Evolutionary conservation across 495 filamentous ascomycete genomes (phyloP), one percentile per base, ranked within the genome.

Genomic region (Penicillium salamii): DNA sequence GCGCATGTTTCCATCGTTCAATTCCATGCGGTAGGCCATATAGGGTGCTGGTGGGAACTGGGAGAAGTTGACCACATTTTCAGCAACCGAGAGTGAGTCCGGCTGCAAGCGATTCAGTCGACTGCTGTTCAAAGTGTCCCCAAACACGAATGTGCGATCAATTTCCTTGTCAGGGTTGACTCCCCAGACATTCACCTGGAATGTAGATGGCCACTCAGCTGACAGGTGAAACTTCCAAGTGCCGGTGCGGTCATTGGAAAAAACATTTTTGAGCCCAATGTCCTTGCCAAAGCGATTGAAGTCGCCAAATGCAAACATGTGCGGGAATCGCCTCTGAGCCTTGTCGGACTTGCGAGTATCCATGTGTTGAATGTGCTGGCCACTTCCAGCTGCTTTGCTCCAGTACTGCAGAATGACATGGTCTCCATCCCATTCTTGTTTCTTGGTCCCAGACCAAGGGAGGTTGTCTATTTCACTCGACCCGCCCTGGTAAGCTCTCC

Each of bases 341-440:
- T 49, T 15, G 6, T 49, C 52, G 19, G 68, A 49, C 50, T 68
- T 74, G 29, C 57, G 64, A 26, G 73, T 55, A 57, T 88, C 85
- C 18, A 78, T 79, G 53, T 85, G 77, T 58, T 87, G 84, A 3
- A 80, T 61, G 49, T 86, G 81, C 49, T 76, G 71, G 51, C 81
- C 85, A 52, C 83, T 86, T 1, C 83, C 85, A n/a, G 81, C 74
- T 33, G 76, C 68, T 33, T 73, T 72, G 60, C 77, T 85, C 79
- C 76, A 89, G 67, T 89, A 89, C 54, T 87, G 82, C 23, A 85
- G 78, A 7, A 75, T 72, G 2, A 87, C 66, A 58, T 89, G 85
- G 19, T 85, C 75, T 32, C 82, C 85, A 5, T 74, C 43, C 85
- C 85, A 89, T 9, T 63, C 67, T 59, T 89, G 85, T 9, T 68